These are phyloP conservation scores for Closterium sp. DNA, from an alignment of 139 green algal genomes.

Conservation along the genomic window DNA sequence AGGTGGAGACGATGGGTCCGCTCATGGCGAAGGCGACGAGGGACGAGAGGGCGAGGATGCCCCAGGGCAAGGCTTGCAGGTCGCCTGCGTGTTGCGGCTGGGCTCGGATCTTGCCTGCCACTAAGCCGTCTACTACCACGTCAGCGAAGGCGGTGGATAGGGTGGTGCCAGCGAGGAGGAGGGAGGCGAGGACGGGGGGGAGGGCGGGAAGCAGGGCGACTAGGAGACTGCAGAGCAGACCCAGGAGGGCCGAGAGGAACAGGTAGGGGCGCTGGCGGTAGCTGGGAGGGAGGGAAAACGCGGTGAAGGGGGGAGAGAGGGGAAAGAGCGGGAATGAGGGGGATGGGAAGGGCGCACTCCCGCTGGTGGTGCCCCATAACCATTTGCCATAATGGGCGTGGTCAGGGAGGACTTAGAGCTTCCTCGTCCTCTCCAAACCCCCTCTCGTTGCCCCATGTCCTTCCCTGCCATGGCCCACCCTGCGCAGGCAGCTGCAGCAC, in stretches of 20 bases:
- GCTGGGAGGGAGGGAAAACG: background rate
- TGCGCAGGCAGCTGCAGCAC: too few species aligned
- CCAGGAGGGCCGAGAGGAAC: conserved; percentile 16
- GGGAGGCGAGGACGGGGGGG: background rate
- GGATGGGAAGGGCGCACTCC: too few species aligned
- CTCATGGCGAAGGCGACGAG: background rate
- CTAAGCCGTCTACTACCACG: conserved; percentile 32
- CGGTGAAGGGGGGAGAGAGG: background rate
- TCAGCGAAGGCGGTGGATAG: conserved; percentile 40
- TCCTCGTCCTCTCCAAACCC: too few species aligned
- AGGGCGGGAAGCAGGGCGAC: conserved; percentile 7
- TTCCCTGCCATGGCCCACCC: too few species aligned
- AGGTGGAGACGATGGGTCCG: background rate
- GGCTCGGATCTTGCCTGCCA: conserved; percentile 17
- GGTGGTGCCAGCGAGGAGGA: conserved; percentile 14
- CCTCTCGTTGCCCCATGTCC: too few species aligned
- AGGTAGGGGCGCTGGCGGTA: conserved; percentile 47
- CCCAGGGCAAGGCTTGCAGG: conserved; percentile 11
- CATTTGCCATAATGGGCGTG: too few species aligned
- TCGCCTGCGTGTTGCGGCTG: conserved; percentile 12
- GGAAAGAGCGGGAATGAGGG: background rate
- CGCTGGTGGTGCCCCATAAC: too few species aligned
- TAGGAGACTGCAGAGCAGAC: background rate
- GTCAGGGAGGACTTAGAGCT: too few species aligned
- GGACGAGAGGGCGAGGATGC: background rate